A percentile compares a stretch with the other conserved stretches of the same genome.
phyloP scores from a whole-genome alignment of 192 early-diverging fungal species.

The Dimargaris cristalligena region DNA sequence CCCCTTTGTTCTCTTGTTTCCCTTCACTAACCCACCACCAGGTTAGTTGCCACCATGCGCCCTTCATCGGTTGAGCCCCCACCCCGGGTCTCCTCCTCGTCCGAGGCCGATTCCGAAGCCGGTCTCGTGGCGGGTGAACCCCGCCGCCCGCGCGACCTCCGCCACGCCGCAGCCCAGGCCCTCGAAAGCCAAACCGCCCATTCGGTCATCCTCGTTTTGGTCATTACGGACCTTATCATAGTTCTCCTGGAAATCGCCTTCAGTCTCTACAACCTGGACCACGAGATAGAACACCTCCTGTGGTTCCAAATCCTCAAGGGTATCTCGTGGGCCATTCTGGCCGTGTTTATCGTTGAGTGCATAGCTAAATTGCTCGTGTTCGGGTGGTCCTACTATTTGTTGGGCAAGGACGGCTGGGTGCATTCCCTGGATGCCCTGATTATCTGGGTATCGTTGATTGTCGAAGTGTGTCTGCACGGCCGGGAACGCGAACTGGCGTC shows the following conservation, averaged over 20 bases:
- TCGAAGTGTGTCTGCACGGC: conserved; percentile 2
- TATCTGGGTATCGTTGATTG: not conserved
- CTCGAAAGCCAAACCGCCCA: conserved; percentile 4
- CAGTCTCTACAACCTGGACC: conserved; percentile 2
- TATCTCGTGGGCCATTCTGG: conserved; percentile 1
- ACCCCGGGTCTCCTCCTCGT: no score
- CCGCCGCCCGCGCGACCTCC: not conserved
- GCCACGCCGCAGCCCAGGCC: not conserved
- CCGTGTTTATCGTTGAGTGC: not conserved
- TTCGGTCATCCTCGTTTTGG: not conserved
- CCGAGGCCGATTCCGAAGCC: no score
- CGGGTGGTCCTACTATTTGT: conserved; percentile 7
- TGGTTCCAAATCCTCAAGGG: not conserved
- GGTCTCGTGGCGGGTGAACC: no score
- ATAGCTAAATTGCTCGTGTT: not conserved
- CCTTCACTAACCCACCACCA: no score
- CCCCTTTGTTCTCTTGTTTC: no score
- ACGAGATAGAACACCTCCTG: not conserved
- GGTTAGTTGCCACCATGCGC: no score
- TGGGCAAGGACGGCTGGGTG: conserved; percentile 2
- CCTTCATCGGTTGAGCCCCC: no score
- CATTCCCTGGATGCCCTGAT: conserved; percentile 5
- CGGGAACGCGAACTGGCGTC: not conserved
- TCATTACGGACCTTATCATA: not conserved
- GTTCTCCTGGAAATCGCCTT: conserved; percentile 2